Evolutionary conservation across 1,139 yeast genomes (phyloP), one percentile per base, ranked within the genome.

Genomic region (Sugiyamaella paludigena): DNA sequence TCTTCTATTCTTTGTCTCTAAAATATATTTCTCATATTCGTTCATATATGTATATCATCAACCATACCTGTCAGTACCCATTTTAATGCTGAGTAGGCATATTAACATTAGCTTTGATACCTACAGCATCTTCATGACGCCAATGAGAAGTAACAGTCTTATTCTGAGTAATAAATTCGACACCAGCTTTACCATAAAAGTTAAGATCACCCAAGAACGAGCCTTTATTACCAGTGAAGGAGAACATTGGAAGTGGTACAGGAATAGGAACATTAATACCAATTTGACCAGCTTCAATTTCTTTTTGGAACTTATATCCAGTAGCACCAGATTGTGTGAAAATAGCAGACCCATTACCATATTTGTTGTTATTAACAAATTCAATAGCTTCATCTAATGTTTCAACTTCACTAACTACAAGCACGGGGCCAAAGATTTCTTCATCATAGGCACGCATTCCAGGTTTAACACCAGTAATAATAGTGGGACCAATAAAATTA

Each of bases 221-320:
- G 32, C 83, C 87, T 71, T 84, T 83, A 66, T 81, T 81, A 32
- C 92, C 92, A 26, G 91, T 84, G 72, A 84, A 84, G 5, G 88
- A 82, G 66, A 84, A 84, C 87, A 84, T 82, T 54, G 92, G 91
- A 64, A 84, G 72, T 51, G 91, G 91, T 16, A 84, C 92, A n/a
- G 91, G 92, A 57, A 84, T 84, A 27, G 92, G 91, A 43, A 84
- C 88, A 60, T 84, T 84, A 61, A 84, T 77, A 53, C 92, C 92
- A 49, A 84, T 86, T 69, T 84, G 91, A 27, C 92, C 92, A 52
- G 84, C 81, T 52, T 83, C 86, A 53, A 84, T 79, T 59, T 80
- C 77, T 70, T 79, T 81, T 63, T 79, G 82, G 74, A 84, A 84
- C 65, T 80, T 80, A 69, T 83, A 84, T 1, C 87, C 84, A 19